A percentile compares a stretch with the other conserved stretches of the same genome.
These are phyloP conservation scores for Biancaea sappan DNA, from an alignment of 306 rosid species.

Conservation along the genomic window DNA sequence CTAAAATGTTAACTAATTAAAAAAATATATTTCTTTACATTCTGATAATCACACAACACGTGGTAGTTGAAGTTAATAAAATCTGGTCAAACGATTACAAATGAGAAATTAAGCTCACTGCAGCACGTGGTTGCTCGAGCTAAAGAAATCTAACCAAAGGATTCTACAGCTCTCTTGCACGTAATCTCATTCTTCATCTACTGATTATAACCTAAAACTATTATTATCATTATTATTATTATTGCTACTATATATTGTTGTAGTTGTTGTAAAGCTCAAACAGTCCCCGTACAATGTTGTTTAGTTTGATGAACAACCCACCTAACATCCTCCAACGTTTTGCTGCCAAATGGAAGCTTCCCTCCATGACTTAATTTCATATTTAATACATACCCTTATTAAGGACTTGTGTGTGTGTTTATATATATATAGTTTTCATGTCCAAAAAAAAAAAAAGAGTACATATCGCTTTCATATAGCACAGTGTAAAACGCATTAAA, in stretches of 20 bases:
- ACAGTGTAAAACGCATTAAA: too few relatives aligned
- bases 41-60: too few relatives aligned
- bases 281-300: conserved; percentile 13
- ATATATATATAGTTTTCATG: too few relatives aligned
- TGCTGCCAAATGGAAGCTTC: neutral
- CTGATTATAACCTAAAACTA: neutral
- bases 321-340: conserved; percentile 10
- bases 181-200: conserved; percentile 2
- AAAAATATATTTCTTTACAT: too few relatives aligned
- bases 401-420: too few relatives aligned
- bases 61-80: neutral
- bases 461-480: too few relatives aligned
- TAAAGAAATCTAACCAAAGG: conserved; percentile 34
- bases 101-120: neutral
- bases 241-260: too few relatives aligned
- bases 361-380: neutral
- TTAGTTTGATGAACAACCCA: conserved; percentile 26
- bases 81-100: neutral
- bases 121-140: neutral
- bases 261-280: neutral
- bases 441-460: too few relatives aligned
- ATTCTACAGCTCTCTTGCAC: conserved; percentile 46
- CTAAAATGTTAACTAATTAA: too few relatives aligned
- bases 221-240: neutral
- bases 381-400: neutral